Evolutionary conservation across 257 asterid species (phyloP).

Genomic region (Scutellaria barbata): DNA sequence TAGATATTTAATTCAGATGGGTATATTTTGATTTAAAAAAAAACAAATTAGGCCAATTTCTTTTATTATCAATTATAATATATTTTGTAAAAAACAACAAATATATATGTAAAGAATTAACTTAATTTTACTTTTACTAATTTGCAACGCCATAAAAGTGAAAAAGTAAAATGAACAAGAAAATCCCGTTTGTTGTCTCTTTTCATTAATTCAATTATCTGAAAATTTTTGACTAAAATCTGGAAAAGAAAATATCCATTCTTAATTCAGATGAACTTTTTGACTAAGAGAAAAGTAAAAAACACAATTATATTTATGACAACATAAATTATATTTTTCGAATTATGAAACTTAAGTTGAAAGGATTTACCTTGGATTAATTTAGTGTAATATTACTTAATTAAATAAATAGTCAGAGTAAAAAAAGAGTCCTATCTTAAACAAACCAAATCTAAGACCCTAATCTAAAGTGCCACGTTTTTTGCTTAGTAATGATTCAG

Average conservation of each 20-base stretch:
- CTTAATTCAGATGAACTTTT: too few relatives aligned
- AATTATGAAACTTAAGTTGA: not conserved
- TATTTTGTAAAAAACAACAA: too few relatives aligned
- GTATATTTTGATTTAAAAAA: too few relatives aligned
- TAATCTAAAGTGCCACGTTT: too few relatives aligned
- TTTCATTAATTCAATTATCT: constrained; percentile 8
- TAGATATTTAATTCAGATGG: too few relatives aligned
- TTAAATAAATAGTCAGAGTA: not conserved
- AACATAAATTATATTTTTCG: constrained; percentile 2
- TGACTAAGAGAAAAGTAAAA: not conserved
- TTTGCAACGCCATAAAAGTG: not conserved
- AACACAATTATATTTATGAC: constrained; percentile 12
- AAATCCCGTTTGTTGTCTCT: not conserved
- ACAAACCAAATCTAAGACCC: too few relatives aligned
- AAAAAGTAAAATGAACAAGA: not conserved
- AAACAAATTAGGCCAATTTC: too few relatives aligned
- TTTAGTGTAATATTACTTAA: not conserved
- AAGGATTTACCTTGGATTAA: constrained; percentile 3
- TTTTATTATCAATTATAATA: too few relatives aligned
- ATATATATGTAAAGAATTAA: not conserved
- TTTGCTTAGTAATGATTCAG: too few relatives aligned
- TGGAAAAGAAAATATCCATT: not conserved
- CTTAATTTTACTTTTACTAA: not conserved
- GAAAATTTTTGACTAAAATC: not conserved
- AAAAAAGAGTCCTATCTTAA: not conserved